A percentile compares a stretch with the other conserved stretches of the same genome.
Evolutionary conservation across 176 grass and related monocot species (phyloP).

Genomic region (Bothriochloa decipiens): DNA sequence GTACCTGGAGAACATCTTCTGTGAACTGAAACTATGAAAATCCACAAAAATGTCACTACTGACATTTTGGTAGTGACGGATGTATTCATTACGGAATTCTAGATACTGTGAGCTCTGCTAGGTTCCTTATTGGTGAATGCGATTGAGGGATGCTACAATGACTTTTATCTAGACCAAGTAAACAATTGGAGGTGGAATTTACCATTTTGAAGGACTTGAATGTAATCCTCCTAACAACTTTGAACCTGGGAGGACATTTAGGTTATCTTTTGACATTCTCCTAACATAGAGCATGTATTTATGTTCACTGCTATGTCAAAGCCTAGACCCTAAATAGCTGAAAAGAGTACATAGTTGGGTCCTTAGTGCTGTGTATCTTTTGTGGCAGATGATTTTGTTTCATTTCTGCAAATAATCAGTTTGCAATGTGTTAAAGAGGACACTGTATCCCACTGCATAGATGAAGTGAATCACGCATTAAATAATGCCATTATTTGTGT

Average conservation of each 20-base stretch:
- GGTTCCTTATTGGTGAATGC: not conserved
- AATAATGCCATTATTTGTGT: slow-evolving; percentile 8
- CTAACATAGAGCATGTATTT: no score
- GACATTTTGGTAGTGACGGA: not conserved
- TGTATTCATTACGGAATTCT: not conserved
- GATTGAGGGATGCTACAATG: not conserved
- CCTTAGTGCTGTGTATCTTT: not conserved
- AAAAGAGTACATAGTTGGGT: slow-evolving; percentile 2
- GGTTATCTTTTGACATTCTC: not conserved
- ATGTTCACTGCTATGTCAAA: not conserved
- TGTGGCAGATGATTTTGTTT: not conserved
- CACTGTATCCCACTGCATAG: not conserved
- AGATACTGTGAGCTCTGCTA: not conserved
- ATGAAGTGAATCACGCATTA: not conserved
- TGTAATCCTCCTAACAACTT: not conserved
- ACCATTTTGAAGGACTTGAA: not conserved
- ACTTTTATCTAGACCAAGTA: slow-evolving; percentile 2
- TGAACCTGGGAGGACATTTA: not conserved
- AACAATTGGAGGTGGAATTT: not conserved
- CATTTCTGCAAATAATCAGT: not conserved
- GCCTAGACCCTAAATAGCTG: not conserved
- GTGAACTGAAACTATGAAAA: slow-evolving; percentile 12
- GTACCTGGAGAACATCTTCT: not conserved
- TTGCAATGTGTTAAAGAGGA: not conserved
- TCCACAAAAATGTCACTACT: not conserved